Evolutionary conservation across 345 rosid genomes (phyloP), one percentile per base, ranked within the genome.

Genomic region (Firmiana major): DNA sequence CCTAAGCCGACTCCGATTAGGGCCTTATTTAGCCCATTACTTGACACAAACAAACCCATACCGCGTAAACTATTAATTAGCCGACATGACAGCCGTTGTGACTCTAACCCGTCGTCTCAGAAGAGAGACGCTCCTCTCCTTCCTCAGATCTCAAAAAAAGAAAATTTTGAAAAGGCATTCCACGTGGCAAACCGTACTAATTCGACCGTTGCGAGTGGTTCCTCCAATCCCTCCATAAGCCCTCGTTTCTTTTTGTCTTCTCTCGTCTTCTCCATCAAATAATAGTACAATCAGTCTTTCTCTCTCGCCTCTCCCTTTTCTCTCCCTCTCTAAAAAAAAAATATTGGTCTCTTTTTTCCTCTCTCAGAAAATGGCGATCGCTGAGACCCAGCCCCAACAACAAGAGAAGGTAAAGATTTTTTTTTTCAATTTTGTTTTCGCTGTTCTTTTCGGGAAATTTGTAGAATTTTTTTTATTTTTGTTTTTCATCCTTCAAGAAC

Each of bases 171-270:
- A 86, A 75, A 68, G 15, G 53, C n/a, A 34, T 19, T 40, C 84
- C 92, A 86, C 86, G 82, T 90, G 93, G 79, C 84, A 6, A 5
- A 16, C 15, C 19, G 2, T 46, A 9, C 4, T 1, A 59, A 85
- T 76, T 89, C 89, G 97, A 92, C 97, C 97, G 95, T 92, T 92
- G 82, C 28, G 48, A 22, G 73, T 19, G 62, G 22, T 22, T 5
- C 21, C 7, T 1, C 46, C 68, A 7, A n/a, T 51, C 38, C 28
- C 68, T 48, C 34, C 74, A 16, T 22, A 24, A 49, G 10, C n/a
- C 55, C 79, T 73, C 49, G 6, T 74, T 63, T 51, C 75, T 58
- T 58, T 36, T 26, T 76, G n/a, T 22, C 78, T 75, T 36, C 71
- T 80, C 79, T 36, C 74, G 79, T 74, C 74, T 59, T 53, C 59